These are phyloP conservation scores for Calonectria crousiana DNA, from an alignment of 2,329 filamentous ascomycete genomes.

Conservation along the genomic window DNA sequence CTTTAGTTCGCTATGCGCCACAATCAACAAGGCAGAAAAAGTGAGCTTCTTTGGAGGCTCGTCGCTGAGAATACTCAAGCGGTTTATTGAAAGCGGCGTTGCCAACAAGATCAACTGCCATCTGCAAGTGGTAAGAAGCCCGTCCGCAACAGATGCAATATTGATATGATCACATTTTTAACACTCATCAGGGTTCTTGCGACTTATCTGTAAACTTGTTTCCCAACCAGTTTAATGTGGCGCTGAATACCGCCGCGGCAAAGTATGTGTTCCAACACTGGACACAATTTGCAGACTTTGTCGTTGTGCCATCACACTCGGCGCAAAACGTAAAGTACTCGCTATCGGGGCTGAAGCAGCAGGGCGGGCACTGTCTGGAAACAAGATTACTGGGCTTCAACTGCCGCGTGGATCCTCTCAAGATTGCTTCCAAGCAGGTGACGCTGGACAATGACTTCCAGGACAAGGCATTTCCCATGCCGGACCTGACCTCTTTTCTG, in stretches of 20 bases:
- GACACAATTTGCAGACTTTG: slow-evolving; percentile 31
- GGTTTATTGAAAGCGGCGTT: slow-evolving; percentile 34
- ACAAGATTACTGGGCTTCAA: slow-evolving; percentile 40
- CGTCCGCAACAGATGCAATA: neutral
- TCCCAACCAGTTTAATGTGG: slow-evolving; percentile 41
- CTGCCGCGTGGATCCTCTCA: slow-evolving; percentile 36
- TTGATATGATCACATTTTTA: neutral
- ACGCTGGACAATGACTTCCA: slow-evolving; percentile 34
- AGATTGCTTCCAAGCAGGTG: slow-evolving; percentile 32
- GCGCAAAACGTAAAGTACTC: slow-evolving; percentile 40
- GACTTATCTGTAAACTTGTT: slow-evolving; percentile 38
- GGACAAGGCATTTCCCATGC: slow-evolving; percentile 33
- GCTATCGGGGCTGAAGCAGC: slow-evolving; percentile 23
- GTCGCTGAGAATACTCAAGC: slow-evolving; percentile 34
- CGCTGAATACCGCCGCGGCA: slow-evolving; percentile 34
- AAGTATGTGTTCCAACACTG: slow-evolving; percentile 31
- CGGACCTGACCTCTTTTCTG: slow-evolving; percentile 36
- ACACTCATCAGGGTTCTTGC: slow-evolving; percentile 36
- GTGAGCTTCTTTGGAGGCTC: slow-evolving; percentile 40
- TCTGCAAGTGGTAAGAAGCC: slow-evolving; percentile 34
- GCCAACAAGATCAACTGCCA: slow-evolving; percentile 36
- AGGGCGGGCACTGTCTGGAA: slow-evolving; percentile 32
- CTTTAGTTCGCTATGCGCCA: slow-evolving; percentile 26
- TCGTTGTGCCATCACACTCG: slow-evolving; percentile 40
- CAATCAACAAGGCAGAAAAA: slow-evolving; percentile 30